Conservation (phyloP, 2,329 filamentous ascomycete genomes). For the Trichoderma harzianum region DNA sequence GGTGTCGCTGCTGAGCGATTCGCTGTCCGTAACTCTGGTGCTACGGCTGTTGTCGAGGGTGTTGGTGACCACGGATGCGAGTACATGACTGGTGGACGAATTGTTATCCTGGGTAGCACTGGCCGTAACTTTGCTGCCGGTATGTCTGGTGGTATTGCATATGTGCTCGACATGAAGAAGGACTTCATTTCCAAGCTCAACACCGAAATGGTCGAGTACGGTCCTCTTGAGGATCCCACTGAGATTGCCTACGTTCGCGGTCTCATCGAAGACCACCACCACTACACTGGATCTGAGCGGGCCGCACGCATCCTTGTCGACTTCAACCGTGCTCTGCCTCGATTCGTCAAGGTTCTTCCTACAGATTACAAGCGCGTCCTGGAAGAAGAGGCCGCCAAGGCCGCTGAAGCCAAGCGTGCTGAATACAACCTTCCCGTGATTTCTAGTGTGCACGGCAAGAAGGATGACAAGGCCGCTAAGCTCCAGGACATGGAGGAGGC, state of each 20-base stretch:
- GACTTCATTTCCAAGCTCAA: slow-evolving; percentile 95
- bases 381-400: slow-evolving; percentile 79
- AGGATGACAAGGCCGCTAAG: slow-evolving; percentile 66
- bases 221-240: slow-evolving; percentile 74
- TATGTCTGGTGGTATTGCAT: slow-evolving; percentile 98
- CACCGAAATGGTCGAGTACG: slow-evolving; percentile 94
- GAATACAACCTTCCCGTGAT: slow-evolving; percentile 79
- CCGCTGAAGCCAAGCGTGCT: slow-evolving; percentile 77
- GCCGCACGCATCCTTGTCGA: slow-evolving; percentile 92
- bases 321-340: slow-evolving; percentile 84
- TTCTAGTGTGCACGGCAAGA: slow-evolving; percentile 60
- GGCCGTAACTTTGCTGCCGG: slow-evolving; percentile 96
- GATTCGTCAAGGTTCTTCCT: slow-evolving; percentile 90
- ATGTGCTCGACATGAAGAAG: slow-evolving; percentile 82
- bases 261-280: slow-evolving; percentile 93
- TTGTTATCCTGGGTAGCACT: slow-evolving; percentile 81
- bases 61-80: slow-evolving; percentile 95
- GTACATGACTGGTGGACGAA: slow-evolving; percentile 97
- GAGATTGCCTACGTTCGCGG: slow-evolving; percentile 90
- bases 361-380: slow-evolving; percentile 95
- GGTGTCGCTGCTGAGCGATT: slow-evolving; percentile 96
- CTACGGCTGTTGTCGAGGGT: slow-evolving; percentile 92
- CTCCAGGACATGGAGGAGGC: slow-evolving; percentile 88
- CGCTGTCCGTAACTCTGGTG: slow-evolving; percentile 93
- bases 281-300: slow-evolving; percentile 94